A percentile compares a stretch with the other conserved stretches of the same genome.
phyloP scores from a whole-genome alignment of 2,329 filamentous ascomycete genomes.

The Ramularia collo-cygni region DNA sequence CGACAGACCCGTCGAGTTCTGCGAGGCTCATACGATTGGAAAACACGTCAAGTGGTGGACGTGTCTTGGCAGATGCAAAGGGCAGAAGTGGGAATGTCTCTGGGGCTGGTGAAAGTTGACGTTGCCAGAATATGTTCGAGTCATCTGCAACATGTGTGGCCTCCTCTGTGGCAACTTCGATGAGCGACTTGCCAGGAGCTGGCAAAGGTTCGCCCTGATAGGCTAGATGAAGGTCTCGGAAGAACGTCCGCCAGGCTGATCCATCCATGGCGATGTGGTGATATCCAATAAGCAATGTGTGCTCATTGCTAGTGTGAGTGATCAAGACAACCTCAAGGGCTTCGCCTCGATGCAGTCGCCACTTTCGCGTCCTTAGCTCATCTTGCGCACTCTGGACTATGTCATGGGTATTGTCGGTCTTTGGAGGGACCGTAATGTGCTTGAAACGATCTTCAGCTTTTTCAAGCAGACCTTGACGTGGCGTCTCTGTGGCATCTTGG shows the following conservation, averaged over 20 bases:
- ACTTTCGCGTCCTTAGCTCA: conserved; percentile 7
- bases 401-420: neutral
- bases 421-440: conserved; percentile 3
- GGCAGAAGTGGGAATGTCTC: conserved; percentile 12
- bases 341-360: conserved; percentile 18
- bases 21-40: conserved; percentile 4
- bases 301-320: conserved; percentile 6
- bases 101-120: conserved; percentile 3
- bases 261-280: conserved; percentile 34
- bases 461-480: conserved; percentile 13
- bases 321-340: conserved; percentile 19
- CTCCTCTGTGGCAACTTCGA: conserved; percentile 6
- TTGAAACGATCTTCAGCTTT: conserved; percentile 9
- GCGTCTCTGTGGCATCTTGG: conserved; percentile 10
- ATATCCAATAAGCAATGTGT: conserved; percentile 23
- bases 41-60: conserved; percentile 7
- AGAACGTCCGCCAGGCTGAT: conserved; percentile 21
- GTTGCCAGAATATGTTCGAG: conserved; percentile 6
- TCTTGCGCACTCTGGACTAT: neutral
- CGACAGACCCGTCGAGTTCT: conserved; percentile 2
- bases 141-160: neutral
- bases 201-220: conserved; percentile 13
- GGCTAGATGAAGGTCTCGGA: conserved; percentile 19
- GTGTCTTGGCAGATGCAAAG: conserved; percentile 8
- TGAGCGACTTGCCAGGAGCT: conserved; percentile 4